These are phyloP conservation scores for Pythium dissimile DNA, from an alignment of 352 stramenopile species.

Conservation along the genomic window DNA sequence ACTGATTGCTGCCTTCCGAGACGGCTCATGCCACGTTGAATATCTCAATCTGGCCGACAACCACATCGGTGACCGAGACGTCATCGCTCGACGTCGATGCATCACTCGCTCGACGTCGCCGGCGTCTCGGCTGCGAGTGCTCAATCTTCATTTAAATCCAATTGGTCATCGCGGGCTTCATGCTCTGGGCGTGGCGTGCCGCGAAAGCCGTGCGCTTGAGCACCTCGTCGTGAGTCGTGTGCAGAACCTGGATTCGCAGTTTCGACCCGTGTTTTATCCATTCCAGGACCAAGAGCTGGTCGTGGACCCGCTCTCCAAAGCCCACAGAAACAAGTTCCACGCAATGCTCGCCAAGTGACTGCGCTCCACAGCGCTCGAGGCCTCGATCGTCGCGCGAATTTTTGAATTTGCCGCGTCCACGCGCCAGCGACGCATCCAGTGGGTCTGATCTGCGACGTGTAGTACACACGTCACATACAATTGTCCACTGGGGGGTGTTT, in stretches of 20 bases:
- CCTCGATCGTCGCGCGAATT: conserved; percentile 29
- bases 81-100: conserved; percentile 25
- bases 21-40: conserved; percentile 20
- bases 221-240: conserved; percentile 26
- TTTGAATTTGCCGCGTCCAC: conserved; percentile 22
- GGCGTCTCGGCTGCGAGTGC: conserved; percentile 17
- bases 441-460: conserved; percentile 26
- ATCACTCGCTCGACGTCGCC: conserved; percentile 14
- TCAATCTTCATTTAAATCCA: conserved; percentile 41
- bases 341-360: conserved; percentile 5
- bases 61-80: conserved; percentile 24
- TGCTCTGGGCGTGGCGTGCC: conserved; percentile 11
- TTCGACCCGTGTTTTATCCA: conserved; percentile 19
- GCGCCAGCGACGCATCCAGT: conserved; percentile 30
- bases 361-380: conserved; percentile 21
- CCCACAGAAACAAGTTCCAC: conserved; percentile 27
- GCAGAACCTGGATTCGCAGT: conserved; percentile 18
- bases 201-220: conserved; percentile 25
- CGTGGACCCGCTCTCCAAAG: conserved; percentile 12
- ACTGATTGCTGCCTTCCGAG: conserved; percentile 26
- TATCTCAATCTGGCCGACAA: conserved; percentile 40
- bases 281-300: conserved; percentile 28
- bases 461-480: neutral
- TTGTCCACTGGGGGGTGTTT: neutral
- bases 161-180: conserved; percentile 20